Percentiles rank a stretch among this genome's conserved stretches.
Evolutionary conservation across 306 rosid species (phyloP).

Genomic region (Acacia confusa): DNA sequence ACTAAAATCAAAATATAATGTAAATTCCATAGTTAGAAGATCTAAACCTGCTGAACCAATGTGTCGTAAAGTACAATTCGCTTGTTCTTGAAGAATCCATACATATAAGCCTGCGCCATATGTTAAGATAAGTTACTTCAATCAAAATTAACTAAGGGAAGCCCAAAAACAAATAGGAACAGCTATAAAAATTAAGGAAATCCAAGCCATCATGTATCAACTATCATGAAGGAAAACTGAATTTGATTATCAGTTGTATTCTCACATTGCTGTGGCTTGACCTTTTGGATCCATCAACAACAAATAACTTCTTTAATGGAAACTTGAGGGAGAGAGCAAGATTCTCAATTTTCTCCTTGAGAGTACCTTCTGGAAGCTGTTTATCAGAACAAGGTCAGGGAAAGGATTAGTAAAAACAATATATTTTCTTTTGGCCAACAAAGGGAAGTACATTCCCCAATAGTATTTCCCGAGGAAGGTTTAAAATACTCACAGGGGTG

Average conservation of each 20-base stretch:
- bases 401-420: constrained; percentile 21
- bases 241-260: constrained; percentile 23
- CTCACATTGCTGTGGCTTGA: constrained; percentile 99
- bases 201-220: constrained; percentile 18
- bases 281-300: constrained; percentile 96
- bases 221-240: not conserved
- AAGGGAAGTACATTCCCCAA: not conserved
- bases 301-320: constrained; percentile 92
- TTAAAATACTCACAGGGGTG: constrained; percentile 73
- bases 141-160: constrained; percentile 10
- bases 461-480: not conserved
- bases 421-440: not conserved
- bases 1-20: not conserved
- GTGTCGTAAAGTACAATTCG: constrained; percentile 97
- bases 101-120: constrained; percentile 92
- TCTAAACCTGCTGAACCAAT: constrained; percentile 84
- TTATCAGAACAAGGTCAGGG: constrained; percentile 35
- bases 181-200: not conserved
- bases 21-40: constrained; percentile 1
- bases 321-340: constrained; percentile 90
- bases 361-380: constrained; percentile 91
- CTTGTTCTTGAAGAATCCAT: constrained; percentile 97
- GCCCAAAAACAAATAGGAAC: not conserved
- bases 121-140: constrained; percentile 25
- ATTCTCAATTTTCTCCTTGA: constrained; percentile 86